phyloP scores from a whole-genome alignment of 208 protist species.

The Leptomonas pyrrhocoris region DNA sequence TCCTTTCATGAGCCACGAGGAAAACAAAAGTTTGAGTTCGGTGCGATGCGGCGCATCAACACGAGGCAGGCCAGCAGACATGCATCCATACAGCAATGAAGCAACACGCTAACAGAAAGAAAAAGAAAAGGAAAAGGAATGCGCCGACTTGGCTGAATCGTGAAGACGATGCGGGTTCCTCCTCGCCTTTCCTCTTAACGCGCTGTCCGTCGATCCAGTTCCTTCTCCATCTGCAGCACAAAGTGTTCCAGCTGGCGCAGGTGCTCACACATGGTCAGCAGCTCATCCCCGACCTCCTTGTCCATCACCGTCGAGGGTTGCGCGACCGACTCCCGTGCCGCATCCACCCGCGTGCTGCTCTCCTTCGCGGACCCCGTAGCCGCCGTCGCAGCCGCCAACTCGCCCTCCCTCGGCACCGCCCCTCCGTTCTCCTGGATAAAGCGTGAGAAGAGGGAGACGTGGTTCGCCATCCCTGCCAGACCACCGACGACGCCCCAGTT shows the following conservation, averaged over 20 bases:
- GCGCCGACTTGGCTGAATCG: neutral
- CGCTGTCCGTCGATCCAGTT: slow-evolving; percentile 14
- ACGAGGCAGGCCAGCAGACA: no score
- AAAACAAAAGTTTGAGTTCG: neutral
- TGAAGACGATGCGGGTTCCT: neutral
- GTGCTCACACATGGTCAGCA: slow-evolving; percentile 27
- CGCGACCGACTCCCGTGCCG: slow-evolving; percentile 8
- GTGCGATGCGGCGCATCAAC: neutral
- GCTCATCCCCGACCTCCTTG: slow-evolving; percentile 30
- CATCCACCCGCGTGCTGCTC: slow-evolving; percentile 9
- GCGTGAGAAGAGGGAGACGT: slow-evolving; percentile 34
- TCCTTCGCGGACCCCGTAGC: no score
- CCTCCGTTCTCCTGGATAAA: slow-evolving; percentile 41
- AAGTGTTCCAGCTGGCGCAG: slow-evolving; percentile 34
- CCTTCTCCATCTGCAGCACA: slow-evolving; percentile 30
- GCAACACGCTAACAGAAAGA: neutral
- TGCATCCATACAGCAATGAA: no score
- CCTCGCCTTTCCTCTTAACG: neutral
- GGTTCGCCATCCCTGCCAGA: slow-evolving; percentile 27
- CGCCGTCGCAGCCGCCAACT: slow-evolving; percentile 1
- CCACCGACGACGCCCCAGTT: slow-evolving; percentile 27
- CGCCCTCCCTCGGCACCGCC: slow-evolving; percentile 13
- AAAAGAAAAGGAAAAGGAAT: slow-evolving; percentile 1
- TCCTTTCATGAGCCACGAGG: neutral
- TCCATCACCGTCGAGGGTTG: slow-evolving; percentile 35